phyloP scores from a whole-genome alignment of 2,329 filamentous ascomycete species.

The Colletotrichum coccodes region DNA sequence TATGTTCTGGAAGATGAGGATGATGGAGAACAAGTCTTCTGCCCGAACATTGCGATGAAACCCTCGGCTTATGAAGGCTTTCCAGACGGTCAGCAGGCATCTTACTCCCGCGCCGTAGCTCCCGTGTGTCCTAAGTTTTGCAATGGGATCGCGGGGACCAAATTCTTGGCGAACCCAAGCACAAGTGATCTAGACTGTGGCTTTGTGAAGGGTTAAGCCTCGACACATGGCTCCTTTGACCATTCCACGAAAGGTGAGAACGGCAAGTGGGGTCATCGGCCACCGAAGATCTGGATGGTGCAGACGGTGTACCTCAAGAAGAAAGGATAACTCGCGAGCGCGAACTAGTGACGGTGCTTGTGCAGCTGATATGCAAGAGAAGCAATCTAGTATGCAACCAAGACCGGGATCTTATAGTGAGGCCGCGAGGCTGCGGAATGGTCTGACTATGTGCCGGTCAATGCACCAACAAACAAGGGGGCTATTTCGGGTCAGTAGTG shows the following conservation, averaged over 20 bases:
- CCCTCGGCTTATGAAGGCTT: neutral
- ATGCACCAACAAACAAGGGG: neutral
- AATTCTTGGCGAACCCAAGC: neutral
- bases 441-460: neutral
- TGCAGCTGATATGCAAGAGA: conserved; percentile 5
- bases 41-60: neutral
- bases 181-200: conserved; percentile 13
- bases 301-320: neutral
- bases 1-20: neutral
- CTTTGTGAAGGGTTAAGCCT: neutral
- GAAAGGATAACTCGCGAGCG: neutral
- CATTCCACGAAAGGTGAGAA: neutral
- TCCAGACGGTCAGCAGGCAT: neutral
- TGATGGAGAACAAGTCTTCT: neutral
- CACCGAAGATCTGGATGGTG: neutral
- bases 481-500: neutral
- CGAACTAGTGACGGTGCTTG: neutral
- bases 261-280: neutral
- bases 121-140: neutral
- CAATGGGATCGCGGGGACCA: neutral
- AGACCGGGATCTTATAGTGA: neutral
- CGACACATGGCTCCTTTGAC: conserved; percentile 15
- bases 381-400: neutral
- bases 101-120: neutral
- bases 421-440: neutral